Evolutionary conservation across 2,329 filamentous ascomycete genomes (phyloP).

Genomic region (Pyricularia grisea): DNA sequence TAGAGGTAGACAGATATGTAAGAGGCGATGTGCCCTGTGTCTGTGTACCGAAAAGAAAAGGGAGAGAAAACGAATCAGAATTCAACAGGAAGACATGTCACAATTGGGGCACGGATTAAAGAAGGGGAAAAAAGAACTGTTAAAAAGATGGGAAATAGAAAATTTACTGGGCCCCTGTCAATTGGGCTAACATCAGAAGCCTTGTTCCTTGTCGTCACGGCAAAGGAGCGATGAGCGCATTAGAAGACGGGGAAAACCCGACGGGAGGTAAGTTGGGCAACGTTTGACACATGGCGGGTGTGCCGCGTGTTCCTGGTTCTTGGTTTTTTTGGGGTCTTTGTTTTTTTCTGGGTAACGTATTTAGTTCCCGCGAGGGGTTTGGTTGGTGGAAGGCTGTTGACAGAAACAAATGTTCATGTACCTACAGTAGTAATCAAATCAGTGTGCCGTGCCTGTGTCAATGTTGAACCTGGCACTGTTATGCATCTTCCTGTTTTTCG

Average conservation of each 20-base stretch:
- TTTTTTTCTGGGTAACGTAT: background rate
- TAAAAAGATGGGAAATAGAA: background rate
- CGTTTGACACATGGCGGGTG: background rate
- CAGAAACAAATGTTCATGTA: background rate
- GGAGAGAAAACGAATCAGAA: background rate
- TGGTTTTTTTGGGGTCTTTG: background rate
- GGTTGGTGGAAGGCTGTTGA: background rate
- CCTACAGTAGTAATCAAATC: background rate
- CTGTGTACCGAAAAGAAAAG: background rate
- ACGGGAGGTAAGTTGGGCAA: background rate
- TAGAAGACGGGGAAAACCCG: background rate
- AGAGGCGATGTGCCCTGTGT: background rate
- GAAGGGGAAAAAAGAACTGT: background rate
- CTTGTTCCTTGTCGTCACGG: background rate
- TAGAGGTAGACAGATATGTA: too few species aligned
- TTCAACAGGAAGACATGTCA: background rate
- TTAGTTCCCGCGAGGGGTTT: background rate
- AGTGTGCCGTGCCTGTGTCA: background rate
- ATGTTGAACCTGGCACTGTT: background rate
- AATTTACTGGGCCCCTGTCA: background rate
- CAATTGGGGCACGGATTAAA: background rate
- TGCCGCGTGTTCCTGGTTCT: background rate
- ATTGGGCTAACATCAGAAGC: background rate
- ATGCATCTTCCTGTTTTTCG: too few species aligned
- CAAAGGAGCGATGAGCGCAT: background rate